Percentiles rank a stretch among this genome's conserved stretches.
phyloP scores from a whole-genome alignment of 495 filamentous ascomycete species.

The Pyrenula aspistea region DNA sequence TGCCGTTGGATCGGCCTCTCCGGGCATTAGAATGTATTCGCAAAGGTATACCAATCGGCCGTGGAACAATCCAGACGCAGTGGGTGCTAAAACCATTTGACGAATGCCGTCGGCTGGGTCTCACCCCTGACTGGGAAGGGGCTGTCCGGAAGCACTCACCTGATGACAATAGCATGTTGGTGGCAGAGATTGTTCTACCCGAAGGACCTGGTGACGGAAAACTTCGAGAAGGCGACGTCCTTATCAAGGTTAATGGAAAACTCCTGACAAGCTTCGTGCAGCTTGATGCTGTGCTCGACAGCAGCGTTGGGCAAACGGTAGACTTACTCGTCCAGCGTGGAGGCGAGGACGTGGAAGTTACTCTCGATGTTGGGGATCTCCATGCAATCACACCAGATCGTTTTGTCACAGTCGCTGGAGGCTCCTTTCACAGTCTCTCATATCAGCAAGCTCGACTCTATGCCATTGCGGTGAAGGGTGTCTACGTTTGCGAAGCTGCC shows the following conservation, averaged over 20 bases:
- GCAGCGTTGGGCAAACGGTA: slow-evolving; percentile 64
- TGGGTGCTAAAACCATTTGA: slow-evolving; percentile 97
- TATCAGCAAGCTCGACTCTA: slow-evolving; percentile 94
- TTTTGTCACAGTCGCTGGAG: slow-evolving; percentile 87
- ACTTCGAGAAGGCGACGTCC: slow-evolving; percentile 89
- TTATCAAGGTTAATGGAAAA: slow-evolving; percentile 88
- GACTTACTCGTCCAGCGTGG: slow-evolving; percentile 74
- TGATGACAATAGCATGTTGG: slow-evolving; percentile 90
- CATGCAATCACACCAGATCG: slow-evolving; percentile 92
- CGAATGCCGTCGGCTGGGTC: slow-evolving; percentile 83
- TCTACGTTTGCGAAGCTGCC: slow-evolving; percentile 89
- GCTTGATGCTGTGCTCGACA: slow-evolving; percentile 89
- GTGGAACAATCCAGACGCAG: slow-evolving; percentile 96
- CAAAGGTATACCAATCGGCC: slow-evolving; percentile 55
- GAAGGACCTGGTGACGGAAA: slow-evolving; percentile 76
- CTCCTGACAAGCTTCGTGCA: slow-evolving; percentile 87
- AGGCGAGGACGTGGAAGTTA: slow-evolving; percentile 75
- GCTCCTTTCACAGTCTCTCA: slow-evolving; percentile 86
- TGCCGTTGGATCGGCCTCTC: slow-evolving; percentile 80
- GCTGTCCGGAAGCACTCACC: slow-evolving; percentile 71
- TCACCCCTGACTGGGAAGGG: slow-evolving; percentile 76
- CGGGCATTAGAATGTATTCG: slow-evolving; percentile 80
- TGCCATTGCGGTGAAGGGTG: slow-evolving; percentile 79
- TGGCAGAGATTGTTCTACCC: slow-evolving; percentile 88
- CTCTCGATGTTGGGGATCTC: slow-evolving; percentile 77